Percentiles rank a stretch among this genome's conserved stretches.
Evolutionary conservation across 2,329 filamentous ascomycete species (phyloP).

Genomic region (Plenodomus lindquistii): DNA sequence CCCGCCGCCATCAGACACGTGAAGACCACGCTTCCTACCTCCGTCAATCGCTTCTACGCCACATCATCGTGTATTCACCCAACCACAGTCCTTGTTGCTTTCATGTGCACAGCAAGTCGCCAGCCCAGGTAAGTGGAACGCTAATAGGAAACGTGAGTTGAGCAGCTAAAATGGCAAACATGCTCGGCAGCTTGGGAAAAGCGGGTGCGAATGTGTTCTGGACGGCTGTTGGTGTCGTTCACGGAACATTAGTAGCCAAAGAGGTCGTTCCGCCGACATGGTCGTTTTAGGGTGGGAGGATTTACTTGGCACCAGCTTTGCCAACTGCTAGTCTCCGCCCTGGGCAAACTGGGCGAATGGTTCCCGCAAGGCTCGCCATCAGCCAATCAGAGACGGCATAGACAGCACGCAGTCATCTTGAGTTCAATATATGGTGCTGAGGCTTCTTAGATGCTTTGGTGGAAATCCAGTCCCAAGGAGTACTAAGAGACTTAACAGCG

Average conservation of each 20-base stretch:
- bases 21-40: constrained; percentile 3
- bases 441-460: not conserved
- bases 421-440: constrained; percentile 9
- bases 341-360: constrained; percentile 10
- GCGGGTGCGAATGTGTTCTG: constrained; percentile 1
- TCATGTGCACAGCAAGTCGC: constrained; percentile 18
- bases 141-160: constrained; percentile 1
- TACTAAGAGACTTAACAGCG: constrained; percentile 3
- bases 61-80: constrained; percentile 7
- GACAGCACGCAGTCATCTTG: constrained; percentile 14
- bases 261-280: constrained; percentile 16
- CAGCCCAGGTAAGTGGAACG: constrained; percentile 7
- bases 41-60: constrained; percentile 7
- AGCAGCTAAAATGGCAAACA: constrained; percentile 1
- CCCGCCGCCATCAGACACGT: constrained; percentile 1
- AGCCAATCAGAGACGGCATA: constrained; percentile 14
- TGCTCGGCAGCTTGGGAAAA: constrained; percentile 20
- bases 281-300: constrained; percentile 6
- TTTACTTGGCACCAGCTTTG: constrained; percentile 22
- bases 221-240: constrained; percentile 3
- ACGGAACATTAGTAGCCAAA: constrained; percentile 4
- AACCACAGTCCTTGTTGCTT: constrained; percentile 11
- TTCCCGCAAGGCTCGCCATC: constrained; percentile 1
- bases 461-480: constrained; percentile 8
- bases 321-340: constrained; percentile 19